Conservation (phyloP, 2,329 filamentous ascomycete species). For the Dothidotthia symphoricarpi region DNA sequence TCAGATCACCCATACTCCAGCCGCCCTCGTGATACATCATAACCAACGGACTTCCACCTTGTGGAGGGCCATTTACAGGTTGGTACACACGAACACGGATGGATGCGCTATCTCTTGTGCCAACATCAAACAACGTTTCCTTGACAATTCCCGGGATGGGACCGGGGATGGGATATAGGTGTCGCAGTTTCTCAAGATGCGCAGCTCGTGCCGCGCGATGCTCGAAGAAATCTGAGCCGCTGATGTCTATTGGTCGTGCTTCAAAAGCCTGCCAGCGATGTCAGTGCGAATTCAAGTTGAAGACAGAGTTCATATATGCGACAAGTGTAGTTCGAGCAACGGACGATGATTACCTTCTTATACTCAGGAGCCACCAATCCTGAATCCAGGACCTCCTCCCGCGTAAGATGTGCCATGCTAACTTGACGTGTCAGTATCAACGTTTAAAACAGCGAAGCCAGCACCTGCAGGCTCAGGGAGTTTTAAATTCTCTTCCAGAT, state of each 20-base stretch:
- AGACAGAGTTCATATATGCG: too few species aligned
- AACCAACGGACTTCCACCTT: constrained; percentile 27
- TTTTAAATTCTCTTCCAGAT: too few species aligned
- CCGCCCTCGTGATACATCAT: constrained; percentile 48
- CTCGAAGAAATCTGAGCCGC: constrained; percentile 17
- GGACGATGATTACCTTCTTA: constrained; percentile 8
- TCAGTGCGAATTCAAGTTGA: too few species aligned
- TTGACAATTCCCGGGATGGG: constrained; percentile 30
- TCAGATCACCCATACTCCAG: constrained; percentile 46
- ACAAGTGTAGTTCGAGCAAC: too few species aligned
- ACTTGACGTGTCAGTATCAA: too few species aligned
- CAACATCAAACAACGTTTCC: constrained; percentile 28
- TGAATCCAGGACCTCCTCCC: constrained; percentile 24
- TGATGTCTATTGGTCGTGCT: constrained; percentile 20
- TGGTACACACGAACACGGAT: constrained; percentile 33
- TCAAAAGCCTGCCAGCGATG: too few species aligned
- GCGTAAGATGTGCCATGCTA: constrained; percentile 30
- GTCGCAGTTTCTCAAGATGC: constrained; percentile 29
- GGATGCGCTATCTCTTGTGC: constrained; percentile 22
- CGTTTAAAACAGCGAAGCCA: too few species aligned
- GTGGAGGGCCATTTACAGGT: constrained; percentile 18
- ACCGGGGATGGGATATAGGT: constrained; percentile 33
- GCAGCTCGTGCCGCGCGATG: constrained; percentile 22
- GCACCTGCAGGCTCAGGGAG: too few species aligned
- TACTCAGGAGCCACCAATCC: constrained; percentile 20